Percentiles rank a stretch among this genome's conserved stretches.
Conservation (phyloP, 2,329 filamentous ascomycete species). For the Ophiostoma montium region DNA sequence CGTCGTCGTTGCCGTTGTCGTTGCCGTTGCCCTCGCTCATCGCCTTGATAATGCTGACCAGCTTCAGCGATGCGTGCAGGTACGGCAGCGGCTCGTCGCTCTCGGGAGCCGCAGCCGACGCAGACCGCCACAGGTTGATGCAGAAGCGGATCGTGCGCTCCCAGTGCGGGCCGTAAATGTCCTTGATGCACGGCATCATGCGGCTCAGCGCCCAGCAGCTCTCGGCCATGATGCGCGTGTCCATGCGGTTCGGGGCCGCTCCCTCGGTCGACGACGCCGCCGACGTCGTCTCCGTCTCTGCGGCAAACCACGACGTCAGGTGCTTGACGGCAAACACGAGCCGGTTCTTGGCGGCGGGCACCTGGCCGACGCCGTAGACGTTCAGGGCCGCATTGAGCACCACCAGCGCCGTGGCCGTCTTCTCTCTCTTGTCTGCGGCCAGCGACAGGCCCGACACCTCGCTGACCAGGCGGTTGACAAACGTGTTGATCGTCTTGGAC, state of each 20-base stretch:
- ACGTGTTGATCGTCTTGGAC: conserved; percentile 34
- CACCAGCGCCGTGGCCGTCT: conserved; percentile 34
- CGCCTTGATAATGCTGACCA: conserved; percentile 49
- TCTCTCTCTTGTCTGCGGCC: conserved; percentile 23
- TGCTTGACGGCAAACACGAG: conserved; percentile 73
- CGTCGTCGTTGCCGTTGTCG: too few species aligned
- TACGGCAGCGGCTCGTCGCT: conserved; percentile 43
- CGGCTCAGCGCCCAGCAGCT: conserved; percentile 41
- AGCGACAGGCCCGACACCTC: conserved; percentile 36
- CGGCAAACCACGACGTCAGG: conserved; percentile 51
- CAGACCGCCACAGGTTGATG: conserved; percentile 39
- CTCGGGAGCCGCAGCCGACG: conserved; percentile 13
- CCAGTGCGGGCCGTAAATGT: conserved; percentile 87
- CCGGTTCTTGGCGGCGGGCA: conserved; percentile 51
- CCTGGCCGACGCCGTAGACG: conserved; percentile 35
- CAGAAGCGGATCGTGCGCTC: conserved; percentile 47
- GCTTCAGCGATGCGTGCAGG: conserved; percentile 57
- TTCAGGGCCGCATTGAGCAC: conserved; percentile 38
- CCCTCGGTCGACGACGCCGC: background rate
- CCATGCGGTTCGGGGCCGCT: conserved; percentile 19
- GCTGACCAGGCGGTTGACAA: conserved; percentile 47
- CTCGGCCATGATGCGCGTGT: conserved; percentile 30
- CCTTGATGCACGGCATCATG: conserved; percentile 59
- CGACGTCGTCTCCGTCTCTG: background rate
- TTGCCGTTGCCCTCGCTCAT: conserved; percentile 39